Evolutionary conservation across 2,329 filamentous ascomycete species (phyloP).

Genomic region (Nakataea oryzae): DNA sequence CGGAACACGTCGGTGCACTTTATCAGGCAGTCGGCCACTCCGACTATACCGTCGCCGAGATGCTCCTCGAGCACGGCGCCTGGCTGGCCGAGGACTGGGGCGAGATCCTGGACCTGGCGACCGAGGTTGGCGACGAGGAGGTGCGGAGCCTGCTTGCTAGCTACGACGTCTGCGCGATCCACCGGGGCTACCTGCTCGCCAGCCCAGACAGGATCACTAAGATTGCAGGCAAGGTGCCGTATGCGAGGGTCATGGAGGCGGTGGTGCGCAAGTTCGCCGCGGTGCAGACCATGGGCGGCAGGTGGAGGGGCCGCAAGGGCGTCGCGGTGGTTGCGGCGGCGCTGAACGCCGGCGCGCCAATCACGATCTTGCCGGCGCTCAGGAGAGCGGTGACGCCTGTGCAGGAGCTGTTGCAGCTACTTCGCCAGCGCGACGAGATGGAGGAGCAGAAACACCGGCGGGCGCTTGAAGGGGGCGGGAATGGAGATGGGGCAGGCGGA

Average conservation of each 20-base stretch:
- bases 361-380: neutral
- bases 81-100: slow-evolving; percentile 3
- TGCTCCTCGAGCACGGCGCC: slow-evolving; percentile 2
- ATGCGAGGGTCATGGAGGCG: neutral
- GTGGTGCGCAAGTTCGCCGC: neutral
- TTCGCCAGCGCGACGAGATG: too few relatives aligned
- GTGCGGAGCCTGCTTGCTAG: neutral
- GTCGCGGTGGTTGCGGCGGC: neutral
- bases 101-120: slow-evolving; percentile 1
- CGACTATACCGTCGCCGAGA: slow-evolving; percentile 3
- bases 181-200: neutral
- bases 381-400: neutral
- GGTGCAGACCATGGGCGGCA: neutral
- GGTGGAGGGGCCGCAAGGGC: slow-evolving; percentile 2
- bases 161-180: neutral
- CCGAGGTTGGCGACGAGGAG: neutral
- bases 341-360: slow-evolving; percentile 3
- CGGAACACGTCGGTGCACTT: slow-evolving; percentile 1
- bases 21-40: slow-evolving; percentile 2
- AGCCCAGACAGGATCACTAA: neutral
- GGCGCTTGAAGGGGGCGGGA: too few relatives aligned
- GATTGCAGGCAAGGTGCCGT: neutral
- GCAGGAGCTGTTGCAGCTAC: neutral
- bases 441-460: too few relatives aligned
- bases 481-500: too few relatives aligned